Percentiles rank a stretch among this genome's conserved stretches.
Conservation (phyloP, 2,329 filamentous ascomycete species). For the Aspergillus novofumigatus region DNA sequence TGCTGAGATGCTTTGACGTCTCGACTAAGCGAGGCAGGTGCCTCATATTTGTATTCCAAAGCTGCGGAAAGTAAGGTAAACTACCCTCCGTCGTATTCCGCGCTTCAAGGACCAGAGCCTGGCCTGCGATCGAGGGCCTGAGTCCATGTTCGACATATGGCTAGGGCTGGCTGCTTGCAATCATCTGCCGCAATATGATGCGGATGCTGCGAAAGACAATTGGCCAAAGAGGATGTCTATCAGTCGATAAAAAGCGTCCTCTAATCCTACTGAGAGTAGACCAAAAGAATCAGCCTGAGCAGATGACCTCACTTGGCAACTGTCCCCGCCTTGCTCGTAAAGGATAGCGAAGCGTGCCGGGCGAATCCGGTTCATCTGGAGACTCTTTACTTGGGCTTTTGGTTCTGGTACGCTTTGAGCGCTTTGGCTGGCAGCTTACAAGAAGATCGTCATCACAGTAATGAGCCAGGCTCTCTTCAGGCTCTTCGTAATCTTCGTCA, state of each 20-base stretch:
- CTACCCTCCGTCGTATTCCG: background rate
- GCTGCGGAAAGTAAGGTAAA: background rate
- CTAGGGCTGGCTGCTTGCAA: background rate
- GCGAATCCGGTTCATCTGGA: constrained; percentile 26
- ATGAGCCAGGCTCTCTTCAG: constrained; percentile 17
- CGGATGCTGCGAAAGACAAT: background rate
- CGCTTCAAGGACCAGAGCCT: background rate
- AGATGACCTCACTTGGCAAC: constrained; percentile 34
- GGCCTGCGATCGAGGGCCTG: background rate
- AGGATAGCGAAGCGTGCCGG: constrained; percentile 35
- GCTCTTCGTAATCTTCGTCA: constrained; percentile 30
- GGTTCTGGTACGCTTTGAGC: constrained; percentile 27
- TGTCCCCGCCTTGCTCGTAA: background rate
- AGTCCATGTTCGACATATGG: background rate
- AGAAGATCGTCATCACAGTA: constrained; percentile 29
- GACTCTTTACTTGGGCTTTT: constrained; percentile 17
- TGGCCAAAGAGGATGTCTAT: background rate
- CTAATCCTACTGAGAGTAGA: background rate
- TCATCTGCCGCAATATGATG: background rate
- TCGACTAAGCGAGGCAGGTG: background rate
- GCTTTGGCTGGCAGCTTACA: constrained; percentile 17
- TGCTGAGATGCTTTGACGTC: background rate
- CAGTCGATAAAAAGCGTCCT: background rate
- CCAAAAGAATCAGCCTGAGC: constrained; percentile 12
- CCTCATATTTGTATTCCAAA: background rate